Percentiles rank a stretch among this genome's conserved stretches.
Conservation (phyloP, 2,329 filamentous ascomycete species). For the Arthrobotrys pseudoclavata region DNA sequence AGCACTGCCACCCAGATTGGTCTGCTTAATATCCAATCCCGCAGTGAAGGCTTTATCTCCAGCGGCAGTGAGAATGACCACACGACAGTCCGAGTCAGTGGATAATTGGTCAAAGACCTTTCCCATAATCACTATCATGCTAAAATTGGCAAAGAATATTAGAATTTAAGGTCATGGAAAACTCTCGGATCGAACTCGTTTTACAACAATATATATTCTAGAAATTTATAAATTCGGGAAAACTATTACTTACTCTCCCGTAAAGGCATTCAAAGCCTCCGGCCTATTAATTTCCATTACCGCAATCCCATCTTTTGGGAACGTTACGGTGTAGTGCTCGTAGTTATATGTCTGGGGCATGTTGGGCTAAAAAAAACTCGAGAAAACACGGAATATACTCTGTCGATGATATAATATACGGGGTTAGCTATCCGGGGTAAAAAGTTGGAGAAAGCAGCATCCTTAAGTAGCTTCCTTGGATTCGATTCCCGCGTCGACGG, state of each 20-base stretch:
- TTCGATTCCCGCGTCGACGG: constrained; percentile 24
- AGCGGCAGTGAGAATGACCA: constrained; percentile 82
- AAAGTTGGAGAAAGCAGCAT: constrained; percentile 23
- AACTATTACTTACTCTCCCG: constrained; percentile 71
- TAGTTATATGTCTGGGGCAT: constrained; percentile 65
- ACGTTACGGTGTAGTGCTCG: constrained; percentile 80
- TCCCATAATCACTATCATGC: constrained; percentile 88
- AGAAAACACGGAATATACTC: constrained; percentile 35
- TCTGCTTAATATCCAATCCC: constrained; percentile 81
- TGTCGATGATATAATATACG: not conserved
- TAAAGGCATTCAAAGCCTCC: constrained; percentile 88
- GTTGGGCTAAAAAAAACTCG: constrained; percentile 21
- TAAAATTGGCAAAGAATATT: constrained; percentile 23
- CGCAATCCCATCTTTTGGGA: constrained; percentile 79
- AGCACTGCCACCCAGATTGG: constrained; percentile 68
- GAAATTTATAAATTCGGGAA: constrained; percentile 6
- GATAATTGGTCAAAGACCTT: constrained; percentile 80
- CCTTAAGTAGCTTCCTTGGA: constrained; percentile 40
- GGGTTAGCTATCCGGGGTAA: constrained; percentile 5
- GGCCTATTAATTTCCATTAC: constrained; percentile 93
- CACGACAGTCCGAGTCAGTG: constrained; percentile 78
- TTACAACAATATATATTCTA: not conserved
- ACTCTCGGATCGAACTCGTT: not conserved
- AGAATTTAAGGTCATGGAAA: not conserved
- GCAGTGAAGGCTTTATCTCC: constrained; percentile 87